These are phyloP conservation scores for Elsinoe necatrix DNA, from an alignment of 2,329 filamentous ascomycete genomes.

Conservation along the genomic window DNA sequence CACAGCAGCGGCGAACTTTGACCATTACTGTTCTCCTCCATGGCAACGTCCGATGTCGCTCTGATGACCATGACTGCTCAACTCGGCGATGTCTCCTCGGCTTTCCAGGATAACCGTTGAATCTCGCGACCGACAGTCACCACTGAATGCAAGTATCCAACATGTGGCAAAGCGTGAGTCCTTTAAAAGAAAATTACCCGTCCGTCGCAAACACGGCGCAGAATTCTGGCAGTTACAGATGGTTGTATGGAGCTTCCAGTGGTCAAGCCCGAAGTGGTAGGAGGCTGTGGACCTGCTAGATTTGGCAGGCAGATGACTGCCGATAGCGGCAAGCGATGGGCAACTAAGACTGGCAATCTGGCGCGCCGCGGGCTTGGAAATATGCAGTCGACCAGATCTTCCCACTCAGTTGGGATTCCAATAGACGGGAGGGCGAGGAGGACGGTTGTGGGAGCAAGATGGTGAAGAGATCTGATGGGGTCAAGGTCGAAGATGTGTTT, in stretches of 20 bases:
- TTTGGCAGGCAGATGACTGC: background rate
- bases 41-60: constrained; percentile 9
- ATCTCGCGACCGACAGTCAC: constrained; percentile 1
- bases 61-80: constrained; percentile 3
- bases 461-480: background rate
- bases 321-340: constrained; percentile 11
- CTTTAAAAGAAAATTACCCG: background rate
- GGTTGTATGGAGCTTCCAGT: constrained; percentile 1
- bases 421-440: background rate
- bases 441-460: background rate
- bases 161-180: constrained; percentile 6
- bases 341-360: background rate
- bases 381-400: constrained; percentile 7
- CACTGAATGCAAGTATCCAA: background rate
- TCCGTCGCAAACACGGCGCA: constrained; percentile 1
- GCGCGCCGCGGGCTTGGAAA: constrained; percentile 13
- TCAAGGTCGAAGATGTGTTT: background rate
- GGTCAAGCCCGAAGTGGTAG: background rate
- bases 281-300: background rate
- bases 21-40: background rate
- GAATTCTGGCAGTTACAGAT: background rate
- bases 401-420: background rate
- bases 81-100: background rate
- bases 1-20: constrained; percentile 16
- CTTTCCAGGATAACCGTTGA: background rate